Base-by-base conservation (phyloP, 2,329 filamentous ascomycete genomes). In the Colletotrichum sidae region DNA sequence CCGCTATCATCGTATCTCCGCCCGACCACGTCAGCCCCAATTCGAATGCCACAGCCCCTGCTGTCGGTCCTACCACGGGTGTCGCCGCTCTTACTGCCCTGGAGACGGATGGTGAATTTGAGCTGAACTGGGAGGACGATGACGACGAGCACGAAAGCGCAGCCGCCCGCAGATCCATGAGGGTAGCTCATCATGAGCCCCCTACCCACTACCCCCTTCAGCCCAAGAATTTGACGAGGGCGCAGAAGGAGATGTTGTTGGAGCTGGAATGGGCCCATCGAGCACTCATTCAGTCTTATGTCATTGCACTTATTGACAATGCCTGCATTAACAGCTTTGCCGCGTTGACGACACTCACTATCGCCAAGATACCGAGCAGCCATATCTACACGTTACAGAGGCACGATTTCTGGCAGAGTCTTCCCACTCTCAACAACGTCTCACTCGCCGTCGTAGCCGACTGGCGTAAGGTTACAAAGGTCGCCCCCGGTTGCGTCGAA, bases 261-360 rank as follows among this genome's bases (percentile, higher is more conserved):
- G 89, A 92, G 73, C 86, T 88, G 4, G 85, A 88, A 56, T 91
- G 89, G 87, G 89, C 89, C 7, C 89, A 92, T 68, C 81, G 86
- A 57, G 89, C 89, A 15, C 89, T 92, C 72, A 80, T 92, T 51
- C 86, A 89, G 53, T 90, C 89, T 1, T 92, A 90, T 69, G 84
- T 88, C 68, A 84, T 91, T 52, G 85, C 88, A 2, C 75, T 92
- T 47, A 85, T 88, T 33, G 88, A 91, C 70, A 90, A 90, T 65
- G 73, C 76, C 13, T 53, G 60, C 9, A 78, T 79, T 5, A 69
- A 71, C 6, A 82, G 79, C 2, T 90, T 92, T 68, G 65, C 72
- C 8, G 75, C 80, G 6, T 80, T 92, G 47, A 84, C 83, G 25
- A 86, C 83, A 6, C 73, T 93, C 46, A 90, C 85, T 39, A 83